Base-by-base conservation (phyloP, 225 moss, liverwort and hornwort species). In the Physcomitrium patens region DNA sequence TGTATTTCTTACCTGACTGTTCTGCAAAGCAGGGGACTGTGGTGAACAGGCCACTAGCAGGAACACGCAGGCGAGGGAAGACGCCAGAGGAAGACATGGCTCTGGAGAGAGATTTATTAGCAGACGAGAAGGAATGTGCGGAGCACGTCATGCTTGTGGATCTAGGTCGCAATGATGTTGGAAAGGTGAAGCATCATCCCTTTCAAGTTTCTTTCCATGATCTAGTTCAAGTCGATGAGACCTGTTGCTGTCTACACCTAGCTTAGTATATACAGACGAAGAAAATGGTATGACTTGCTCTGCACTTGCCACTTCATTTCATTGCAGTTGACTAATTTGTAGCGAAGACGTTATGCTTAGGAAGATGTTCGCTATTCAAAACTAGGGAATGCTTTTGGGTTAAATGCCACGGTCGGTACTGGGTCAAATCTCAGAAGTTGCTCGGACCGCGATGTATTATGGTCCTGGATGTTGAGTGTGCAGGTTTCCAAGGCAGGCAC, bases 401-500 rank as follows among this genome's bases (percentile, higher is more conserved):
- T 13, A 10, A 57, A 63, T 50, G 9, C 27, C 60, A 12, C 52
- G 57, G 56, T 60, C 16, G 53, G 12, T 54, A 24, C 48, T 1
- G 19, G 44, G 49, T 71, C 67, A 48, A 28, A 50, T 26, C 45
- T 11, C 4, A 3, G 18, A 37, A 74, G 51, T 65, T 71, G 54
- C 45, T 31, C 18, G 75, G 61, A 26, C 57, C 76, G 71, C 1
- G 62, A 24, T 22, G 13, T 56, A 42, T 69, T 57, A 15, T 57
- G 73, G 55, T 68, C 37, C 45, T 76, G 79, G 53, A 45, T 72
- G 18, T 76, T 37, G 71, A 50, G 37, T 45, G 56, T 87, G 70
- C 76, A 99, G 99, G 99, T 99, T 77, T 92, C 93, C 27, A 99
- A 95, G 84, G 73, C 90, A 72, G 99, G 99, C 16, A 79, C 99